These are phyloP conservation scores for Cadophora luteo-olivacea DNA, from an alignment of 2,329 filamentous ascomycete genomes.

Conservation along the genomic window DNA sequence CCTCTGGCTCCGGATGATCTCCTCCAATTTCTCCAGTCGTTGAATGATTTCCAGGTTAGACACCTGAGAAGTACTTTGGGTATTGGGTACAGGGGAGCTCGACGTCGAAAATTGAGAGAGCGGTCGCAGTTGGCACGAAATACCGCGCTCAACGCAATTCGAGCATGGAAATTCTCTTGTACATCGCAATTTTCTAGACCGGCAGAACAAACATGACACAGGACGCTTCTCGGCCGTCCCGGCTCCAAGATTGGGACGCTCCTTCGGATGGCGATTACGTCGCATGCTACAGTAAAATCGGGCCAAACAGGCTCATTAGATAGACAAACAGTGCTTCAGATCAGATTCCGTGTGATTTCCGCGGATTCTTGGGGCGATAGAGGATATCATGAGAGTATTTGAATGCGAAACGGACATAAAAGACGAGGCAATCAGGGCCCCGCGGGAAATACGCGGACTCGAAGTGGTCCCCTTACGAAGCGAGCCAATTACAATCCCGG, in stretches of 20 bases:
- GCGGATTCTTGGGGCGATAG: neutral
- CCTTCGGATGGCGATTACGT: neutral
- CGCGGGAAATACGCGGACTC: conserved; percentile 2
- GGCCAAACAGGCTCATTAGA: neutral
- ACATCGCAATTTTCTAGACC: conserved; percentile 1
- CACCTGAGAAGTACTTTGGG: neutral
- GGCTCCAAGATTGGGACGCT: neutral
- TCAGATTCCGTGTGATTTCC: neutral
- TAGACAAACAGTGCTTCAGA: neutral
- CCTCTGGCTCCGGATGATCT: neutral
- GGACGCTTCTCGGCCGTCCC: neutral
- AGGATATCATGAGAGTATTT: neutral
- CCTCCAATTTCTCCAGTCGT: neutral
- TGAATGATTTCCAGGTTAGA: neutral
- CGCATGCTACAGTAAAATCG: neutral
- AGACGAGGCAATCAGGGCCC: neutral
- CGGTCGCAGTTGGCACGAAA: neutral
- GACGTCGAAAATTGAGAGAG: neutral
- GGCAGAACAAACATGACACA: neutral
- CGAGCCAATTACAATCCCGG: neutral
- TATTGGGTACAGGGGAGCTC: neutral
- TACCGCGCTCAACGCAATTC: conserved; percentile 5
- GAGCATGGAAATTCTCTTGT: conserved; percentile 10
- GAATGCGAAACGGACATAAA: neutral
- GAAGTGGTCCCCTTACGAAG: neutral